These are phyloP conservation scores for Aquilaria sinensis DNA, from an alignment of 345 rosid genomes.

Conservation along the genomic window DNA sequence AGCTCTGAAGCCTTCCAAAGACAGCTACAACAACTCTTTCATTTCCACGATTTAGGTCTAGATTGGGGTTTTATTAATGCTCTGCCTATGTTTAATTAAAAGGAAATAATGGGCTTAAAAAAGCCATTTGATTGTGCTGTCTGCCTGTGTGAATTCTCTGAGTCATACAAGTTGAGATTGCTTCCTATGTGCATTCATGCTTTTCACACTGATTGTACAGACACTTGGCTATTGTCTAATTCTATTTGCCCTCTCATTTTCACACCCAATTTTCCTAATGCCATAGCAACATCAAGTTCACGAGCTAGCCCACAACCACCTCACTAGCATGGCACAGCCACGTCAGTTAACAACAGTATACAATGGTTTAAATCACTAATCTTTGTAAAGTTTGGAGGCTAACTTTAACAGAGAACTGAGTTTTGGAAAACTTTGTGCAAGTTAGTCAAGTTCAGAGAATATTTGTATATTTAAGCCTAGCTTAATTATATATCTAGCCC, in stretches of 20 bases:
- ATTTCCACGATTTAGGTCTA: slow-evolving; percentile 86
- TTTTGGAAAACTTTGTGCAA: too few species aligned
- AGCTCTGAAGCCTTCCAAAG: slow-evolving; percentile 64
- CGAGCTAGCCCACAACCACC: too few species aligned
- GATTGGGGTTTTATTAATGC: slow-evolving; percentile 86
- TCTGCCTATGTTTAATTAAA: slow-evolving; percentile 68
- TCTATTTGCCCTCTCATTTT: slow-evolving; percentile 88
- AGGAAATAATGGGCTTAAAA: slow-evolving; percentile 60
- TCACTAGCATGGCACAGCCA: too few species aligned
- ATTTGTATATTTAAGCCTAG: too few species aligned
- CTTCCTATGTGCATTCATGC: slow-evolving; percentile 88
- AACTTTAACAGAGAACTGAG: too few species aligned
- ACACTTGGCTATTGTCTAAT: slow-evolving; percentile 83
- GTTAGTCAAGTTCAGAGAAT: too few species aligned
- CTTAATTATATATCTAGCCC: too few species aligned
- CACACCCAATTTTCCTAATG: slow-evolving; percentile 29
- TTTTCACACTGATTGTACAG: slow-evolving; percentile 85
- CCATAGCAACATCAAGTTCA: too few species aligned
- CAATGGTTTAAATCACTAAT: too few species aligned
- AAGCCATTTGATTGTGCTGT: slow-evolving; percentile 93
- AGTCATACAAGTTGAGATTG: slow-evolving; percentile 63
- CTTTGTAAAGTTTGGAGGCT: too few species aligned
- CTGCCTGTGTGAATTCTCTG: slow-evolving; percentile 75
- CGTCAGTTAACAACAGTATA: too few species aligned
- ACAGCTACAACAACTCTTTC: slow-evolving; percentile 85